Evolutionary conservation across 2,329 filamentous ascomycete species (phyloP), one percentile per base, ranked within the genome.

Genomic region (Fonsecaea monophora): DNA sequence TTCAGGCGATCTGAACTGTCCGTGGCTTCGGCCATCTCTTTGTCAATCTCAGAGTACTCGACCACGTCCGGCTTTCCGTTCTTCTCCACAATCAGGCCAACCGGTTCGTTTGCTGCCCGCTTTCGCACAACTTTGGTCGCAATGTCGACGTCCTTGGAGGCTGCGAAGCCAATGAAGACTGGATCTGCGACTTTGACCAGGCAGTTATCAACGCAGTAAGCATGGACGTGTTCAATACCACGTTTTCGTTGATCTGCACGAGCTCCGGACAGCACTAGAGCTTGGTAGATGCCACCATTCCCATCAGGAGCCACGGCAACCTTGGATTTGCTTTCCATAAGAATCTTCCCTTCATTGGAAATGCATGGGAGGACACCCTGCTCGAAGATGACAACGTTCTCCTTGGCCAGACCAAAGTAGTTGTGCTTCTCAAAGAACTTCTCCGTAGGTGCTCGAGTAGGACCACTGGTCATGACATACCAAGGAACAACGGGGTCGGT

Each of bases 391-490:
- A 90, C 81, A 68, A 99, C 90, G 76, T 99, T 95, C 78, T 90
- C 88, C 80, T 91, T 87, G 72, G 90, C 85, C 67, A 99, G 82
- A 5, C 95, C 95, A 78, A 99, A 99, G 84, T 93, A 98, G 65
- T 87, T 87, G 83, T 98, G 86, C 80, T 96, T 85, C 78, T 91
- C 82, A 80, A 99, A 98, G 84, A 95, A 99, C 69, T 90, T 84
- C 83, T 97, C 91, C n/a, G 95, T 99, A 48, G 94, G 92, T 68
- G 88, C 88, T 72, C 94, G 88, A 7, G 95, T 99, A 54, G 95
- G 95, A 4, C 95, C 95, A 75, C 92, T 97, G 75, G 95, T 99
- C 95, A 99, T 99, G 80, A 99, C 92, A 82, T 99, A 99, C 95
- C 95, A 99, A 12, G 95, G 95, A 50, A 98, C 89, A 37, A 90